These are phyloP conservation scores for Cladosporium velox DNA, from an alignment of 2,329 filamentous ascomycete species.

Conservation along the genomic window DNA sequence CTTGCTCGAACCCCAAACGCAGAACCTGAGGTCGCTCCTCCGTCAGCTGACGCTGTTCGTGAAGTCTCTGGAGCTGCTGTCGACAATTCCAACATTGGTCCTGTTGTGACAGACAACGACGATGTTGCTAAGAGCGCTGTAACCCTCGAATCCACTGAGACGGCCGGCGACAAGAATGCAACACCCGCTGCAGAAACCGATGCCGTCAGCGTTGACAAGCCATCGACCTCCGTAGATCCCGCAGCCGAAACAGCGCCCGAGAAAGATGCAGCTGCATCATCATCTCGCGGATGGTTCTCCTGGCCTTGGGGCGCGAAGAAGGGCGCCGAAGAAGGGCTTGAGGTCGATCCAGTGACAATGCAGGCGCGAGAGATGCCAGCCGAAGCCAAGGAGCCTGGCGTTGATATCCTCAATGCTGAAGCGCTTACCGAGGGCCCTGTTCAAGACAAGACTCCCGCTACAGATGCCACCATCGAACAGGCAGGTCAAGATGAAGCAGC, in stretches of 20 bases:
- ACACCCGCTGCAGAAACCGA: neutral
- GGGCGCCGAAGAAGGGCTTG: neutral
- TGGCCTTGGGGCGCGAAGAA: slow-evolving; percentile 13
- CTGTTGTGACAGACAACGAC: neutral
- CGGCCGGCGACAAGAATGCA: neutral
- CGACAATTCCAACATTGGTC: neutral
- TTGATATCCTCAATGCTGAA: neutral
- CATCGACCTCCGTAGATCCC: neutral
- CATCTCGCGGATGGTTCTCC: slow-evolving; percentile 8
- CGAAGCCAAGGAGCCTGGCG: neutral
- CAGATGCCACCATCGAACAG: neutral
- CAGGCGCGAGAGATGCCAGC: slow-evolving; percentile 1
- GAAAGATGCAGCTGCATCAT: neutral
- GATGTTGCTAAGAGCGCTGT: neutral
- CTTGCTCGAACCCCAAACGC: slow-evolving; percentile 2
- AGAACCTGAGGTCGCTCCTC: neutral
- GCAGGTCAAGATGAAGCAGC: neutral
- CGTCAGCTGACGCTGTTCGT: neutral
- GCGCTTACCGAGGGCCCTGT: neutral
- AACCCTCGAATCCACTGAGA: neutral
- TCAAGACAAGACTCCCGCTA: neutral
- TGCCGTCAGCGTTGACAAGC: neutral
- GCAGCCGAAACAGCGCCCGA: neutral
- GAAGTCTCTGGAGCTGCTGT: neutral
- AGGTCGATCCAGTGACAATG: neutral